Evolutionary conservation across 1,284 basidiomycete genomes (phyloP), one percentile per base, ranked within the genome.

Genomic region (Spongiforma sp.): DNA sequence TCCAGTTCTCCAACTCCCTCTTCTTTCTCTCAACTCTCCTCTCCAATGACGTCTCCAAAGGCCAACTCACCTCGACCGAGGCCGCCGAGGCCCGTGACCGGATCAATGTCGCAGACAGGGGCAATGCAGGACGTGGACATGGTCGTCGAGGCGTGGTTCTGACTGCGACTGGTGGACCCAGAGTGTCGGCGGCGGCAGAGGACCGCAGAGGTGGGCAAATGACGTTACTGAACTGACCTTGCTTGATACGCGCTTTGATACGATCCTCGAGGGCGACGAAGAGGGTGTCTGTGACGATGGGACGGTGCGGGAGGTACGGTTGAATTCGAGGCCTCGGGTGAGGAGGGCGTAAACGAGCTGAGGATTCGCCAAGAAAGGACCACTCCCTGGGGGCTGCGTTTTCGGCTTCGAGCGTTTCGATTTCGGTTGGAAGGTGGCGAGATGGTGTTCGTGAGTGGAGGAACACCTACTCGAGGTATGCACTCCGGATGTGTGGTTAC

Each of bases 241-340:
- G 95, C 24, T 95, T 79, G 66, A 99, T 97, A 36, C 97, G 86
- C 28, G 88, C 85, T 79, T 96, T 98, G 80, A 99, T 99, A 63
- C 91, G 84, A 57, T 95, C 95, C 78, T 99, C 98, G 34, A 99
- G 83, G 28, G 84, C 84, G 62, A 88, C 86, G 10, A 97, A 94
- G 53, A 83, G 84, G 75, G 97, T 94, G 73, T 98, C 95, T 1
- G 98, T 99, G 64, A 98, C 88, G 57, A 95, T 86, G 14, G 97
- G 1, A 92, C 91, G 21, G 90, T 84, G 79, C 97, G 98, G 80
- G 89, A 88, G 17, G 92, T 87, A 32, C 90, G 92, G 69, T 99
- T 98, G 69, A 97, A 99, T 65, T 99, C 97, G 50, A 99, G 85
- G 76, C 98, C 94, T 77, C 99, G 93, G 76, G 95, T 94, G 17